These are phyloP conservation scores for Xerocomellus dryophilus DNA, from an alignment of 768 basidiomycete genomes.

Conservation along the genomic window DNA sequence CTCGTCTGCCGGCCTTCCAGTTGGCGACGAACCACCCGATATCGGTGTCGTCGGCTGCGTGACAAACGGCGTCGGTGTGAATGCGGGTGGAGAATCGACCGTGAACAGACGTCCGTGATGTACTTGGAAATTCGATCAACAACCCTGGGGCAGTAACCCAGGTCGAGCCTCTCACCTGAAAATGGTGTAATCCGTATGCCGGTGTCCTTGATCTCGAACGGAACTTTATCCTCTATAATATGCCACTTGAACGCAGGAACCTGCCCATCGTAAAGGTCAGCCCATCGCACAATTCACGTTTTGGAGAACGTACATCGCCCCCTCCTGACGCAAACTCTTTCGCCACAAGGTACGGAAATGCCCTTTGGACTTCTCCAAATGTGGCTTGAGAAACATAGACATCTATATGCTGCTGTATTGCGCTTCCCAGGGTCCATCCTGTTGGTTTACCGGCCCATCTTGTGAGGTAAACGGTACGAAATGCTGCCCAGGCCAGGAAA, in stretches of 20 bases:
- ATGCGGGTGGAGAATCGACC: conserved; percentile 35
- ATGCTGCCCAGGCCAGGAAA: neutral
- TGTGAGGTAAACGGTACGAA: conserved; percentile 2
- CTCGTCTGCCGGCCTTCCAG: conserved; percentile 8
- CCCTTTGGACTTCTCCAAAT: conserved; percentile 58
- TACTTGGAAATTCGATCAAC: conserved; percentile 39
- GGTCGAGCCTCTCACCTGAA: conserved; percentile 42
- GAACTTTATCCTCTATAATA: conserved; percentile 64
- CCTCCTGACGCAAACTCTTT: conserved; percentile 78
- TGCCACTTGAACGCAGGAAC: conserved; percentile 84
- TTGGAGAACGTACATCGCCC: conserved; percentile 54
- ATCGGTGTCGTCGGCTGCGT: conserved; percentile 38
- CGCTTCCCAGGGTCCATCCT: conserved; percentile 71
- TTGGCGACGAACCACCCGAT: conserved; percentile 31
- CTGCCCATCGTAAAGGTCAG: conserved; percentile 34
- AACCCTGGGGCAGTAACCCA: neutral
- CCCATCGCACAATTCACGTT: neutral
- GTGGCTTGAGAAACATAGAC: conserved; percentile 68
- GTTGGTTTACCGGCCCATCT: conserved; percentile 3
- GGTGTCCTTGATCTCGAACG: conserved; percentile 66
- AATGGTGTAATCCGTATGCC: conserved; percentile 66
- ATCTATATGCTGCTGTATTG: conserved; percentile 71
- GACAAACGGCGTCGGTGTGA: conserved; percentile 39
- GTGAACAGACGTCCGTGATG: conserved; percentile 72
- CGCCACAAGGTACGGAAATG: conserved; percentile 81